These are phyloP conservation scores for Hawksworthiomyces lignivorus DNA, from an alignment of 2,329 filamentous ascomycete genomes.

Conservation along the genomic window DNA sequence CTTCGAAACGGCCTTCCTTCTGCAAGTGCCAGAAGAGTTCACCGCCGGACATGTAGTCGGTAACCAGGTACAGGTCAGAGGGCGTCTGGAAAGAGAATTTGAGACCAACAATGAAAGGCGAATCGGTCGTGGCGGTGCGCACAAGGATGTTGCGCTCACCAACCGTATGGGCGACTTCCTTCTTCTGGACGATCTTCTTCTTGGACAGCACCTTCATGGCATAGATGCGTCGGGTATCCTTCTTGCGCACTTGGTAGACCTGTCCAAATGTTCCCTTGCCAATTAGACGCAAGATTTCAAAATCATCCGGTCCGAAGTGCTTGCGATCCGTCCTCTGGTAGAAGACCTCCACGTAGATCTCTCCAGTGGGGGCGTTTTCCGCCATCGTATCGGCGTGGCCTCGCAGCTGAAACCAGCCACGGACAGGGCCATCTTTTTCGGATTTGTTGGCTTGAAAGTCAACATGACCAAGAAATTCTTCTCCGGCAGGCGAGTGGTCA, in stretches of 20 bases:
- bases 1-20: slow-evolving; percentile 91
- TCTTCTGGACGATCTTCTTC: slow-evolving; percentile 99
- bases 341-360: slow-evolving; percentile 77
- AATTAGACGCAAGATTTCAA: slow-evolving; percentile 91
- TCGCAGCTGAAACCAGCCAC: slow-evolving; percentile 78
- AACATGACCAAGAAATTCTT: slow-evolving; percentile 87
- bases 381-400: slow-evolving; percentile 63
- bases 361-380: slow-evolving; percentile 72
- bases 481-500: slow-evolving; percentile 63
- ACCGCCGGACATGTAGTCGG: slow-evolving; percentile 98
- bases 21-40: slow-evolving; percentile 98
- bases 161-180: slow-evolving; percentile 94
- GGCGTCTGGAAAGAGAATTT: slow-evolving; percentile 99
- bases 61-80: slow-evolving; percentile 94
- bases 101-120: slow-evolving; percentile 92
- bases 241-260: slow-evolving; percentile 97
- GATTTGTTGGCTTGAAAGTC: slow-evolving; percentile 62
- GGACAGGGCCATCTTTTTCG: slow-evolving; percentile 62
- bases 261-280: slow-evolving; percentile 98
- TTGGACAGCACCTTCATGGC: slow-evolving; percentile 99
- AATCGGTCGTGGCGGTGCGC: slow-evolving; percentile 89
- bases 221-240: slow-evolving; percentile 91
- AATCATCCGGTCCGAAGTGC: slow-evolving; percentile 90
- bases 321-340: slow-evolving; percentile 86
- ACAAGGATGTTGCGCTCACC: slow-evolving; percentile 97